Percentiles rank a stretch among this genome's conserved stretches.
Conservation (phyloP, 768 basidiomycete genomes). For the Tricholoma matsutake region DNA sequence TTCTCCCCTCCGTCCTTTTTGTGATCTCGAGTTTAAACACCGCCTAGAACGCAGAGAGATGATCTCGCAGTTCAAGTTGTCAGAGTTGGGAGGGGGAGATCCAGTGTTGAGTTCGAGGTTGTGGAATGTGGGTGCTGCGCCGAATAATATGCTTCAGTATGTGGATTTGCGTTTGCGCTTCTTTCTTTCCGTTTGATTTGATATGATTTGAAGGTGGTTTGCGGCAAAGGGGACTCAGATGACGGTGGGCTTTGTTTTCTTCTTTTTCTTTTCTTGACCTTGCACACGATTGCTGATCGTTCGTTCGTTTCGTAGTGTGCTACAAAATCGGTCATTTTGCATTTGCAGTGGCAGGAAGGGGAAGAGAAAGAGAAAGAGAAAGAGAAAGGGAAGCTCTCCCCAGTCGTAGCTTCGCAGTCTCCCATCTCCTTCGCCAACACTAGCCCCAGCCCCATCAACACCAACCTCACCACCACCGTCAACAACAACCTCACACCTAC, state of each 20-base stretch:
- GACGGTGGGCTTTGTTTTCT: constrained; percentile 55
- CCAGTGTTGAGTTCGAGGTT: constrained; percentile 64
- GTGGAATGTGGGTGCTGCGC: constrained; percentile 73
- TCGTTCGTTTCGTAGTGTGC: constrained; percentile 57
- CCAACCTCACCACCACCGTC: background rate
- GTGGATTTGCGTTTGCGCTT: constrained; percentile 18
- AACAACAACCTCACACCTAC: background rate
- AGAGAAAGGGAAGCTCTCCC: constrained; percentile 11
- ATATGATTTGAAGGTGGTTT: constrained; percentile 61
- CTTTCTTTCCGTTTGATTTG: background rate
- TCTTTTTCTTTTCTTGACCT: background rate
- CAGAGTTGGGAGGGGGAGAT: constrained; percentile 69
- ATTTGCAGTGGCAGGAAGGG: constrained; percentile 82
- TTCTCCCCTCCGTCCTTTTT: background rate
- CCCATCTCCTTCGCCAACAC: constrained; percentile 16
- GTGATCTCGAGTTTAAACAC: background rate
- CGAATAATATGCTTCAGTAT: constrained; percentile 86
- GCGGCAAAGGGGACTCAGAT: constrained; percentile 87
- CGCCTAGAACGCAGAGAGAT: constrained; percentile 66
- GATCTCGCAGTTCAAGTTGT: constrained; percentile 88
- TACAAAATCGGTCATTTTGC: constrained; percentile 82
- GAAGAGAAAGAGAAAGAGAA: constrained; percentile 22
- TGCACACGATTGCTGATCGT: background rate
- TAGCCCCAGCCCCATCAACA: constrained; percentile 9
- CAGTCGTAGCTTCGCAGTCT: constrained; percentile 17